Conservation (phyloP, 805 yeast species). For the Nakazawaea ishiwadae region DNA sequence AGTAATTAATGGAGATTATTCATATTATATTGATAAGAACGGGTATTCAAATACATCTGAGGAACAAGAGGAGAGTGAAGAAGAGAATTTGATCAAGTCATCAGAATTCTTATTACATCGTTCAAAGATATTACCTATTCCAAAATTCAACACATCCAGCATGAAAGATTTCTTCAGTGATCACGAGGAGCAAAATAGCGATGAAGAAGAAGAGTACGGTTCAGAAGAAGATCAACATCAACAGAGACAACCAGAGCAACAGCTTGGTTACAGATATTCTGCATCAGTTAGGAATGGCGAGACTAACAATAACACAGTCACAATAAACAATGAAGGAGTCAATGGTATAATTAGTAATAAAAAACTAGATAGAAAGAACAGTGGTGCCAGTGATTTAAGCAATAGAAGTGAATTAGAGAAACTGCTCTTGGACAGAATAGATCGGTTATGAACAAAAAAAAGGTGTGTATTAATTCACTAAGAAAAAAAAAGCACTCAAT, state of each 20-base stretch:
- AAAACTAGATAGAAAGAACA: not conserved
- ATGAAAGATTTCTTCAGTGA: constrained; percentile 6
- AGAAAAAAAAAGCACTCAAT: not conserved
- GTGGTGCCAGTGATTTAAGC: constrained; percentile 9
- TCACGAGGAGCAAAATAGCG: not conserved
- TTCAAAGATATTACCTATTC: constrained; percentile 6
- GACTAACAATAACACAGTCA: not conserved
- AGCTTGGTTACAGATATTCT: not conserved
- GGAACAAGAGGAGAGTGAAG: constrained; percentile 4
- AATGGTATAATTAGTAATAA: constrained; percentile 4
- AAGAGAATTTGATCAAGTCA: constrained; percentile 1
- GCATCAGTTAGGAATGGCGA: too few relatives aligned
- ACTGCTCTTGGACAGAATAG: constrained; percentile 3
- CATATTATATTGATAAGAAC: constrained; percentile 8
- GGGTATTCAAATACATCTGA: constrained; percentile 1
- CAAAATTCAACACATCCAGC: not conserved
- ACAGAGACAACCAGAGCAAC: not conserved
- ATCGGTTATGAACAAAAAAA: too few relatives aligned
- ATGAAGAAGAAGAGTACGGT: not conserved
- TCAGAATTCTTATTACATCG: constrained; percentile 9
- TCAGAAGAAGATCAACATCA: not conserved
- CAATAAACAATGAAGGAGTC: constrained; percentile 6
- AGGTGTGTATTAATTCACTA: too few relatives aligned
- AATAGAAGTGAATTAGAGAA: constrained; percentile 11
- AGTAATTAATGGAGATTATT: constrained; percentile 4